Evolutionary conservation across 1,139 yeast genomes (phyloP).

Genomic region (Ogataea hybrid): DNA sequence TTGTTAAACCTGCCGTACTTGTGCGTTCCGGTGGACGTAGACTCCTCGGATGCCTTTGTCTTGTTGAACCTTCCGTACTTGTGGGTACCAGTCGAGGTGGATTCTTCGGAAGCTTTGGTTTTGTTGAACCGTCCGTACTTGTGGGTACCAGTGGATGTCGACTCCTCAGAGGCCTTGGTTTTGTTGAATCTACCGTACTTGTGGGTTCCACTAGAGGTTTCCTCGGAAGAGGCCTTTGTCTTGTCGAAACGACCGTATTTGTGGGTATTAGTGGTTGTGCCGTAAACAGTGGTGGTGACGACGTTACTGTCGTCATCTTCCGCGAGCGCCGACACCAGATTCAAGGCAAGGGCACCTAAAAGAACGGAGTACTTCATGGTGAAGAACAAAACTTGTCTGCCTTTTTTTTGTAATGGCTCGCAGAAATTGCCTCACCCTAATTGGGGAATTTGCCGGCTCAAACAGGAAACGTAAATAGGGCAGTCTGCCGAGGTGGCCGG

Average conservation of each 20-base stretch:
- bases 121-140: constrained; percentile 47
- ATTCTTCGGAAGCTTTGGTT: constrained; percentile 33
- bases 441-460: constrained; percentile 5
- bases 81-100: constrained; percentile 41
- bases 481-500: constrained; percentile 9
- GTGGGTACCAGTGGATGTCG: constrained; percentile 38
- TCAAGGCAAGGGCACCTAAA: constrained; percentile 32
- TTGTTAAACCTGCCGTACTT: constrained; percentile 49
- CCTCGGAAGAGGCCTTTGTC: constrained; percentile 33
- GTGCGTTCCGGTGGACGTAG: constrained; percentile 42
- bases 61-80: constrained; percentile 49
- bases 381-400: constrained; percentile 7
- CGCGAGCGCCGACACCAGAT: constrained; percentile 32
- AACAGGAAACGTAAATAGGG: constrained; percentile 11
- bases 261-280: constrained; percentile 35
- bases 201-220: constrained; percentile 42
- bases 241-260: constrained; percentile 48
- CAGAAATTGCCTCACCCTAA: constrained; percentile 12
- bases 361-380: constrained; percentile 21
- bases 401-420: constrained; percentile 6
- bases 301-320: constrained; percentile 24
- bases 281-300: constrained; percentile 31
- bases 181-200: constrained; percentile 49
- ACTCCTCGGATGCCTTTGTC: constrained; percentile 33
- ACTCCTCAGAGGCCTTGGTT: constrained; percentile 36